Evolutionary conservation across 2,329 filamentous ascomycete genomes (phyloP), one percentile per base, ranked within the genome.

Genomic region (Penicillium sp.): DNA sequence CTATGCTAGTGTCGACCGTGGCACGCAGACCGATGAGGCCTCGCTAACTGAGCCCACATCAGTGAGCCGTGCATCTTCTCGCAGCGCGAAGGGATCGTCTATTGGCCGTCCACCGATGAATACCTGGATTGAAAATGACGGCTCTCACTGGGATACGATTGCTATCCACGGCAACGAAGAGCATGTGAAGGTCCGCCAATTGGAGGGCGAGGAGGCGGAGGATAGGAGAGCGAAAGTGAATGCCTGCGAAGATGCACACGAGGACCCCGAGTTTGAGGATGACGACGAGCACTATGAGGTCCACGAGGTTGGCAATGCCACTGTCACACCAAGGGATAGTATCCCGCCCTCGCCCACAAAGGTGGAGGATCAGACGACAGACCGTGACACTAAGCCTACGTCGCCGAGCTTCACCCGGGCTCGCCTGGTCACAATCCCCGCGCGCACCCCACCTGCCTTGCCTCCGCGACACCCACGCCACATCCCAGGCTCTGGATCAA

Each of bases 391-490:
- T 41, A 80, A 84, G 43, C 78, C 86, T 48, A 82, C 84, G 2
- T 86, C 89, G 1, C 85, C 89, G 53, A 82, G 86, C 55, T 86
- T 92, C 56, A 88, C 86, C 39, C 89, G 90, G 69, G 90, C 91
- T 25, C 88, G 89, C 50, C 80, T 97, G 50, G 90, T 97, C 29
- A 92, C 86, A 45, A 96, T 97, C 58, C 86, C 90, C 76, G 84
- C 91, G 36, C 76, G 87, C 1, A 68, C 62, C 19, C 85, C 91
- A 1, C 92, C 93, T 1, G 86, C 89, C 9, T 82, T 96, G 13
- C 93, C 93, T 1, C 82, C 85, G 3, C 82, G 92, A 48, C 96
- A 89, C 69, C 89, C 91, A 17, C 64, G 69, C 10, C 73, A 67
- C 39, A 48, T 64, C 25, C 65, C 60, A 73, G 52, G 61, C 57